Conservation (phyloP, 1,284 basidiomycete species). For the Ustilago trichophora region DNA sequence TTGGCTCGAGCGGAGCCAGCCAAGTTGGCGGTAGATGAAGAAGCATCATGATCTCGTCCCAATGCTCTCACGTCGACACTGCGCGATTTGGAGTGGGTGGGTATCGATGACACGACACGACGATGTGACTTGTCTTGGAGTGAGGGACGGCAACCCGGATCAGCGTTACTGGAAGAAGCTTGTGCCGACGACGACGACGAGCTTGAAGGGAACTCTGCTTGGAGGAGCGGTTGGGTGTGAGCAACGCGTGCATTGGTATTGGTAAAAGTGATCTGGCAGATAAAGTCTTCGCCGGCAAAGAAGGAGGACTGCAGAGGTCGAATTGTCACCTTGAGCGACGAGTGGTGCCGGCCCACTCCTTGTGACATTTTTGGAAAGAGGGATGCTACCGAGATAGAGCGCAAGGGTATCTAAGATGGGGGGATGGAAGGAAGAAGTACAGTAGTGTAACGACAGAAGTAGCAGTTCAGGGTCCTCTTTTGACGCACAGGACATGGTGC, state of each 20-base stretch:
- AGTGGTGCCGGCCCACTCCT: conserved; percentile 4
- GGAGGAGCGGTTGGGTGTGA: conserved; percentile 68
- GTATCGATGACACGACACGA: conserved; percentile 30
- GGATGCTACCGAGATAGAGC: not conserved
- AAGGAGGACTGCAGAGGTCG: conserved; percentile 84
- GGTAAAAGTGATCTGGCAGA: conserved; percentile 84
- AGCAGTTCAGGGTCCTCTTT: not conserved
- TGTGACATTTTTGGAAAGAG: conserved; percentile 13
- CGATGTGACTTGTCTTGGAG: conserved; percentile 9
- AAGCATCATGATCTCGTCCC: conserved; percentile 9
- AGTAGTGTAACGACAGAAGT: not conserved
- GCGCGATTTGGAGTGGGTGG: conserved; percentile 39
- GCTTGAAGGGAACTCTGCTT: conserved; percentile 31
- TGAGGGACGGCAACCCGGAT: not conserved
- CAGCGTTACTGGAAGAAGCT: not conserved
- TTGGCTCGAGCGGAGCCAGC: conserved; percentile 10
- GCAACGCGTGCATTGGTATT: conserved; percentile 73
- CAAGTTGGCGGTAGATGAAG: not conserved
- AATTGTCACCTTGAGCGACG: conserved; percentile 68
- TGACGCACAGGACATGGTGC: not conserved
- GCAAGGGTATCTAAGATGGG: too few relatives aligned
- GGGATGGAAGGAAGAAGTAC: too few relatives aligned
- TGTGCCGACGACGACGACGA: conserved; percentile 3
- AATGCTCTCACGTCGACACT: conserved; percentile 47
- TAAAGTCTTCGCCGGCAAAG: conserved; percentile 89